phyloP scores from a whole-genome alignment of 768 basidiomycete genomes.

The Trametes villosa region DNA sequence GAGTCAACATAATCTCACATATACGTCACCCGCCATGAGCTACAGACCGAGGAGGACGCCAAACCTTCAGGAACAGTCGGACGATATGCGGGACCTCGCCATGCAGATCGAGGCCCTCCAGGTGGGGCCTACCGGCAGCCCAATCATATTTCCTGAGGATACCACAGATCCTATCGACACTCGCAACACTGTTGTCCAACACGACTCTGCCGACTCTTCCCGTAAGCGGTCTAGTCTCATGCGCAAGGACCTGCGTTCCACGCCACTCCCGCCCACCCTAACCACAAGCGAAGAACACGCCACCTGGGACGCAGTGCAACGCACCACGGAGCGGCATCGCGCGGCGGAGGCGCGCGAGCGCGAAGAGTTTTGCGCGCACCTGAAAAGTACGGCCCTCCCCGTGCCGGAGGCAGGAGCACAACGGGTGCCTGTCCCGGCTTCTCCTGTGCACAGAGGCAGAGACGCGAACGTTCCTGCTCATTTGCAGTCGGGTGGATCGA shows the following conservation, averaged over 20 bases:
- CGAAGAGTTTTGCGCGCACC: background rate
- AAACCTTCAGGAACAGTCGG: background rate
- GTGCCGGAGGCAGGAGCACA: background rate
- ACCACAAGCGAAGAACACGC: background rate
- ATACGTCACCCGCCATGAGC: background rate
- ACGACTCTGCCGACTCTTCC: no score
- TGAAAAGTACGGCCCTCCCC: background rate
- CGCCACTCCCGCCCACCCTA: no score
- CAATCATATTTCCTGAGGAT: no score
- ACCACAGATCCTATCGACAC: background rate
- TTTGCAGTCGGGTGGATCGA: background rate
- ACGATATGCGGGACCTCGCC: background rate
- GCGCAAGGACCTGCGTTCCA: no score
- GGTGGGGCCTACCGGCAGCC: background rate
- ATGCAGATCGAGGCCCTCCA: background rate
- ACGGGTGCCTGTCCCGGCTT: background rate
- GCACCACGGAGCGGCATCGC: no score
- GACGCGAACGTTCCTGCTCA: no score
- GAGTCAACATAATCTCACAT: no score
- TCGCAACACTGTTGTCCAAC: no score
- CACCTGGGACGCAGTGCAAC: no score
- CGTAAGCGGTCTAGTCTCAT: no score
- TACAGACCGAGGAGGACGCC: background rate
- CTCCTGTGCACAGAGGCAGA: background rate
- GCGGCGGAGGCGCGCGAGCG: background rate